A percentile compares a stretch with the other conserved stretches of the same genome.
Conservation (phyloP, 768 basidiomycete species). For the Aureoboletus auriporus region DNA sequence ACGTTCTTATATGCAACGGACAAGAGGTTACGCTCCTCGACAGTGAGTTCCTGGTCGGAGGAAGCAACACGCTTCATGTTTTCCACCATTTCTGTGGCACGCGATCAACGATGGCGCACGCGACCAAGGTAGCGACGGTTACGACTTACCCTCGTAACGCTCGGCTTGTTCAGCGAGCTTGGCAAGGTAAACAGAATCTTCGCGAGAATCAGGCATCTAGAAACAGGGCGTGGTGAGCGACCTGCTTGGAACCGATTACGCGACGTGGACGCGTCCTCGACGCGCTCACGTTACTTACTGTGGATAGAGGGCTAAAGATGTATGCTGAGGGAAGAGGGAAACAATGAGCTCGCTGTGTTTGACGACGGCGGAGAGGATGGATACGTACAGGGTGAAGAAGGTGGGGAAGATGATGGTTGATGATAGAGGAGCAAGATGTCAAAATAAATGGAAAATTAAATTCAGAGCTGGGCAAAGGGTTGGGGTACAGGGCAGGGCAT, state of each 20-base stretch:
- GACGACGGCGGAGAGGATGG: constrained; percentile 28
- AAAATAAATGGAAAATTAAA: constrained; percentile 58
- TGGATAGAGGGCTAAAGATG: constrained; percentile 23
- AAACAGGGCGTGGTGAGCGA: constrained; percentile 11
- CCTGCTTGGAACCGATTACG: constrained; percentile 12
- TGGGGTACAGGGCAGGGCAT: constrained; percentile 43
- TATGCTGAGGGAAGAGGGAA: constrained; percentile 11
- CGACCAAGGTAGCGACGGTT: not conserved
- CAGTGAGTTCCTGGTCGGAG: constrained; percentile 96
- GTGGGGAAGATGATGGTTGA: constrained; percentile 44
- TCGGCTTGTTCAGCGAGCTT: constrained; percentile 99
- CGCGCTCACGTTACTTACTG: constrained; percentile 41
- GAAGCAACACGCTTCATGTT: constrained; percentile 99
- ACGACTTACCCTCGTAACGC: constrained; percentile 85
- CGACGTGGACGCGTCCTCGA: constrained; percentile 34
- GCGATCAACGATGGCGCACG: constrained; percentile 13
- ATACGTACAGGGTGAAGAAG: constrained; percentile 42
- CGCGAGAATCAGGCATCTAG: constrained; percentile 78
- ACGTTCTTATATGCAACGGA: constrained; percentile 99
- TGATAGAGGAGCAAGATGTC: constrained; percentile 40
- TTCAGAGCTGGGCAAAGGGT: constrained; percentile 73
- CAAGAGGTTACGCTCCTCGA: constrained; percentile 96
- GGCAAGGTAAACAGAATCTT: constrained; percentile 99
- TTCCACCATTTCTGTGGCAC: constrained; percentile 84
- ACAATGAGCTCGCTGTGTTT: constrained; percentile 34